A percentile compares a stretch with the other conserved stretches of the same genome.
Conservation (phyloP, 2,329 filamentous ascomycete species). For the Pleochaeta shiraiana region DNA sequence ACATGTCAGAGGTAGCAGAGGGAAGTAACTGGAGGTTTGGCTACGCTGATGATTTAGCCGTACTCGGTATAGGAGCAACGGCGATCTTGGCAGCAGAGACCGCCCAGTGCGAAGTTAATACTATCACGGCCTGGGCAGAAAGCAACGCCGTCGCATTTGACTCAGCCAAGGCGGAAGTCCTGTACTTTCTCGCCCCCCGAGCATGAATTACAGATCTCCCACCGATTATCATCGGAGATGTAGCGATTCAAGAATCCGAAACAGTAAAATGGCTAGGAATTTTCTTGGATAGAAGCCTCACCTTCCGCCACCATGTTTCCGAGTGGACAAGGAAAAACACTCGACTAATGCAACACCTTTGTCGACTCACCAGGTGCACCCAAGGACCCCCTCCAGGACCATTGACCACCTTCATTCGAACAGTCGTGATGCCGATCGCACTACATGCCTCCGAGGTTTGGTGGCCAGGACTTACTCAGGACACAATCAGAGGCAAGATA, state of each 20-base stretch:
- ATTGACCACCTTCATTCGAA: not conserved
- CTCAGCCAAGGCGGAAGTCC: no score
- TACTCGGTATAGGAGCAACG: no score
- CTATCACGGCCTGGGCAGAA: no score
- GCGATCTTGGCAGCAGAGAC: no score
- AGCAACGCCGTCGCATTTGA: no score
- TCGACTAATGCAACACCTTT: not conserved
- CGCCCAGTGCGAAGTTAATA: no score
- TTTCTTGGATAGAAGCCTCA: not conserved
- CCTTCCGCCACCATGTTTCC: not conserved
- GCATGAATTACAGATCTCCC: not conserved
- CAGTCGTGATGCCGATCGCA: not conserved
- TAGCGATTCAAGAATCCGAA: not conserved
- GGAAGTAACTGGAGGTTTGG: no score
- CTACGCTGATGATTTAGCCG: no score
- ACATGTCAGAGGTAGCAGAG: no score
- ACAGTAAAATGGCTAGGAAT: not conserved
- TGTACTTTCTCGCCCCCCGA: not conserved
- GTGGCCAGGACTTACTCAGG: not conserved
- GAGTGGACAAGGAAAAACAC: not conserved
- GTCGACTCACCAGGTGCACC: not conserved
- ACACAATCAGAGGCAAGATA: not conserved
- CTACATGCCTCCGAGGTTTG: not conserved
- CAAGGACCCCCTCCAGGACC: not conserved
- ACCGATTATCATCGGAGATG: not conserved